Evolutionary conservation across 2,329 filamentous ascomycete genomes (phyloP), one percentile per base, ranked within the genome.

Genomic region (Penicillium digitatum): DNA sequence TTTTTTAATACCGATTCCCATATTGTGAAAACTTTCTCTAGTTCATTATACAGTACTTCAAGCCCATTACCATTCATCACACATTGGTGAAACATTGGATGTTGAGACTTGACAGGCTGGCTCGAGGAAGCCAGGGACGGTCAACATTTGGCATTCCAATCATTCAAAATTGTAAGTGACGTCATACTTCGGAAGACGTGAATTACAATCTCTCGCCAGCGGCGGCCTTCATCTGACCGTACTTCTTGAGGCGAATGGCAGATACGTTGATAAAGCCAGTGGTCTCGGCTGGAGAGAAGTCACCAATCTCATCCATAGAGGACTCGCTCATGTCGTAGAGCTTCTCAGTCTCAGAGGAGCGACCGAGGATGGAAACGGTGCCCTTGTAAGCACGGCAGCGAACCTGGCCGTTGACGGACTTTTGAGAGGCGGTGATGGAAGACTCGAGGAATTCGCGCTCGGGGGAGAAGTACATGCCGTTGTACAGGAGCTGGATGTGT

Each of bases 231-330:
- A 65, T 65, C 62, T 69, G 68, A 37, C 74, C 75, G 62, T 76
- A 78, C 67, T 77, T 78, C 74, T 76, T 76, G 52, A 77, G 63
- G 45, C 70, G 65, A 48, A 63, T 62, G 26, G 56, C 58, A 35
- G 57, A 65, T 35, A 76, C 70, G 57, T 68, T 71, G 66, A 74
- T 85, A 75, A 87, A 87, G 31, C 84, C 84, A 38, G 82, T 86
- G 39, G 85, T 87, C 66, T 87, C 86, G 57, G 77, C 76, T 18
- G 86, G 85, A 63, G 78, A 78, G 69, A 89, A 89, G 73, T 85
- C 82, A 62, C 82, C 85, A 62, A 89, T 81, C 62, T 84, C 84
- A 69, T 90, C 87, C 86, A 89, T 88, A 62, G 78, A 81, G 59
- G 80, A 81, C 77, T 87, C 86, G 65, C 79, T 79, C 74, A 81